phyloP scores from a whole-genome alignment of 179 eudicot species.

The Actinidia polygama region DNA sequence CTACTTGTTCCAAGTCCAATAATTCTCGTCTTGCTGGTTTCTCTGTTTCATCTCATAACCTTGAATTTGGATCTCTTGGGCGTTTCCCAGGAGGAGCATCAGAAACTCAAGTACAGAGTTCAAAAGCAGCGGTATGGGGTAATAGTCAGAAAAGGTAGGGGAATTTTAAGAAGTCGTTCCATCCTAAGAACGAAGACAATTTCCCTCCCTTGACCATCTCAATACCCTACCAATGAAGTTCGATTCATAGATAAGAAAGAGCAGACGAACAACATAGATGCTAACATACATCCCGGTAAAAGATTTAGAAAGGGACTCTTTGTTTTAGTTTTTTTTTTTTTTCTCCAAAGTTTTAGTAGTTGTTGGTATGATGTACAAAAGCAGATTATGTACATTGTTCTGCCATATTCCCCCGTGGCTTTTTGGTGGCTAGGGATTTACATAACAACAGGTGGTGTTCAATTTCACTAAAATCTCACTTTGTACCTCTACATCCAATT shows the following conservation, averaged over 20 bases:
- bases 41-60: constrained; percentile 5
- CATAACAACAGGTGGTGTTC: neutral
- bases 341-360: neutral
- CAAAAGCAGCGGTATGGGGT: constrained; percentile 9
- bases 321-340: neutral
- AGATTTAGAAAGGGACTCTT: neutral
- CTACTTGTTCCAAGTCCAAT: neutral
- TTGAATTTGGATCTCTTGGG: constrained; percentile 45
- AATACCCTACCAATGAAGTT: constrained; percentile 10
- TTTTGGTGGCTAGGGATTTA: neutral
- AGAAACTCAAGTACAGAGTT: constrained; percentile 15
- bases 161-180: constrained; percentile 20
- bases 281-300: constrained; percentile 8
- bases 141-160: constrained; percentile 30
- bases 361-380: neutral
- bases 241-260: too few species aligned
- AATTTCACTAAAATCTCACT: too few species aligned
- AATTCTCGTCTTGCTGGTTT: constrained; percentile 18
- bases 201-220: constrained; percentile 44
- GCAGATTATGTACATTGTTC: constrained; percentile 19
- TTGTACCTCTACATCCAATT: too few species aligned
- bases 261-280: constrained; percentile 10
- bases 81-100: constrained; percentile 23
- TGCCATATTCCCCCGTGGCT: neutral
- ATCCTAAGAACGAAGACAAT: constrained; percentile 40